Conservation (phyloP, 2,329 filamentous ascomycete genomes). For the Phialophora chinensis region DNA sequence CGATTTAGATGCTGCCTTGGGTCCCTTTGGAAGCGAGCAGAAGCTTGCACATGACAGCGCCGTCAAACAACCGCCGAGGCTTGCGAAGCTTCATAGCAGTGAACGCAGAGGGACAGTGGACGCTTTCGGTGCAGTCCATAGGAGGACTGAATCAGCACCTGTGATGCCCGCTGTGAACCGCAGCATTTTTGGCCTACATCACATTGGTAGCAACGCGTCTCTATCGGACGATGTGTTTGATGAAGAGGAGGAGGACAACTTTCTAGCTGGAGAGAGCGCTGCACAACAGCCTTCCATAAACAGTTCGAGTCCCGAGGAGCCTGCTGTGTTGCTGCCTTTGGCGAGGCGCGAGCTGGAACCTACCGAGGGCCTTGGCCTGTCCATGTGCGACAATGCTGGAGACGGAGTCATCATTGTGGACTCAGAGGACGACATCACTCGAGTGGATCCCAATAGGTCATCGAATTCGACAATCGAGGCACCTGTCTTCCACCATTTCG, state of each 20-base stretch:
- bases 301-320: neutral
- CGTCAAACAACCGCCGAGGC: slow-evolving; percentile 42
- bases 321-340: neutral
- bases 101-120: slow-evolving; percentile 52
- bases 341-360: slow-evolving; percentile 36
- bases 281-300: slow-evolving; percentile 23
- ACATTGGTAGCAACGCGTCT: slow-evolving; percentile 47
- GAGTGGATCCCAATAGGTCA: slow-evolving; percentile 30
- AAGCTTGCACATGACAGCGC: slow-evolving; percentile 44
- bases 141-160: slow-evolving; percentile 57
- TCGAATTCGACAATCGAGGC: slow-evolving; percentile 41
- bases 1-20: slow-evolving; percentile 90
- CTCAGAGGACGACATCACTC: slow-evolving; percentile 35
- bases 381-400: slow-evolving; percentile 21
- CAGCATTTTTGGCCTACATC: slow-evolving; percentile 46
- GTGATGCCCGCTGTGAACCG: slow-evolving; percentile 57
- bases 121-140: slow-evolving; percentile 45
- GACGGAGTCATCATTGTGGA: slow-evolving; percentile 39
- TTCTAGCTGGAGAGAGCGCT: slow-evolving; percentile 45
- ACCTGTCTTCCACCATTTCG: slow-evolving; percentile 29
- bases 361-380: slow-evolving; percentile 36
- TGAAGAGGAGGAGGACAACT: slow-evolving; percentile 58
- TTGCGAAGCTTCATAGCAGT: slow-evolving; percentile 57
- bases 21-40: slow-evolving; percentile 79
- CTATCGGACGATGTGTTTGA: slow-evolving; percentile 57